A percentile compares a stretch with the other conserved stretches of the same genome.
phyloP scores from a whole-genome alignment of 768 basidiomycete genomes.

The Leccinum incarnatum region DNA sequence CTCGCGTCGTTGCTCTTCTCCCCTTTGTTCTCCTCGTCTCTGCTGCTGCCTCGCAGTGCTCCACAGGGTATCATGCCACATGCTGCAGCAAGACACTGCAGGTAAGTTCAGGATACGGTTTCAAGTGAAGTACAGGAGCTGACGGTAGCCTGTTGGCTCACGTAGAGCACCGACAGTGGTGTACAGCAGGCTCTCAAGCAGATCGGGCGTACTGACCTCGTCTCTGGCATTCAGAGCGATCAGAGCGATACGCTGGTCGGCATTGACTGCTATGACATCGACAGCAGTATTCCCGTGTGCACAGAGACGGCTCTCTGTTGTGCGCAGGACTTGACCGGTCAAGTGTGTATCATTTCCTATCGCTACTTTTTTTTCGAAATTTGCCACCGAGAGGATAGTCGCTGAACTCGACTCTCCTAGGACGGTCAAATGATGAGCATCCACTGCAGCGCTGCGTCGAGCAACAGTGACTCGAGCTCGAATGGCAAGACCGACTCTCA shows the following conservation, averaged over 20 bases:
- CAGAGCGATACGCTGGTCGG: neutral
- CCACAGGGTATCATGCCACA: neutral
- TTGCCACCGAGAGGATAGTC: neutral
- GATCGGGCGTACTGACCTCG: neutral
- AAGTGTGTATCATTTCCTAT: neutral
- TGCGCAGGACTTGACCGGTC: neutral
- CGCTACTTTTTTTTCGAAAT: neutral
- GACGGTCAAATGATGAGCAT: neutral
- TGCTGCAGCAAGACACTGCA: neutral
- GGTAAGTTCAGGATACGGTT: neutral
- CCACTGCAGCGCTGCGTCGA: neutral
- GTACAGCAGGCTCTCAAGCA: neutral
- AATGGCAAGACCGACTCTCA: no score
- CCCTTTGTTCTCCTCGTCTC: neutral
- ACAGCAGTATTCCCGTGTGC: neutral
- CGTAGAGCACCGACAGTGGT: neutral
- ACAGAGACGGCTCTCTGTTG: neutral
- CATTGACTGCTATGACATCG: neutral
- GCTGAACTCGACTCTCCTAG: neutral
- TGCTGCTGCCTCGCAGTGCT: neutral
- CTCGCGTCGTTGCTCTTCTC: neutral
- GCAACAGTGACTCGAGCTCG: no score
- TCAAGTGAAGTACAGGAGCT: neutral
- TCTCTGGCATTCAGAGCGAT: neutral
- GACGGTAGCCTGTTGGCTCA: neutral